Conservation (phyloP, 768 basidiomycete genomes). For the Harrya chromipes region DNA sequence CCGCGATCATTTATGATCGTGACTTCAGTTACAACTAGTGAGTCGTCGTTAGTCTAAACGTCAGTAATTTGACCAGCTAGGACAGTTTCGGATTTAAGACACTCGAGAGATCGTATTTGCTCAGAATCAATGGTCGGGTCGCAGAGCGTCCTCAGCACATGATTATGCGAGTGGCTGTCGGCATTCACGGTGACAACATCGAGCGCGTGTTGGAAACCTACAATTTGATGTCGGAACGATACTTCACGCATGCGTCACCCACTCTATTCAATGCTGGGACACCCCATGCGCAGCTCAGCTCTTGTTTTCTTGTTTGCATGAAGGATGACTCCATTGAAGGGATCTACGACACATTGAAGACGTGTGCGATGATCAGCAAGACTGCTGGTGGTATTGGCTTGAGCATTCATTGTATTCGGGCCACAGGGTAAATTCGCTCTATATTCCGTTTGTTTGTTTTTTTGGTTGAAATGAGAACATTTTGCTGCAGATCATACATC, state of each 20-base stretch:
- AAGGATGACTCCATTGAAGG: slow-evolving; percentile 99
- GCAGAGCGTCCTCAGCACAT: slow-evolving; percentile 98
- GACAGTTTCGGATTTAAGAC: slow-evolving; percentile 98
- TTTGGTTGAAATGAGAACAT: neutral
- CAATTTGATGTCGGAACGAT: slow-evolving; percentile 95
- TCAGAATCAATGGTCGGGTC: slow-evolving; percentile 90
- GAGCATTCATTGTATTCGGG: slow-evolving; percentile 94
- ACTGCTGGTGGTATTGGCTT: slow-evolving; percentile 98
- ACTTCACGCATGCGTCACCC: slow-evolving; percentile 97
- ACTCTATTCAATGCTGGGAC: slow-evolving; percentile 99
- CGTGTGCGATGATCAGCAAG: slow-evolving; percentile 98
- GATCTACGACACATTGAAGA: slow-evolving; percentile 98
- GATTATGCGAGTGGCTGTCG: slow-evolving; percentile 99
- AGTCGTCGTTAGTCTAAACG: slow-evolving; percentile 25
- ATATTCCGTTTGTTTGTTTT: neutral
- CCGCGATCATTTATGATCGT: slow-evolving; percentile 95
- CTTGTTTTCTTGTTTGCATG: slow-evolving; percentile 98
- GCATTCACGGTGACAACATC: slow-evolving; percentile 88
- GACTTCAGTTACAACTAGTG: slow-evolving; percentile 98
- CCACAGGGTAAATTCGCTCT: slow-evolving; percentile 69
- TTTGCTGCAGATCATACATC: slow-evolving; percentile 78
- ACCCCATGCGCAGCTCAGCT: slow-evolving; percentile 90
- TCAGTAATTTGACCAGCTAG: neutral
- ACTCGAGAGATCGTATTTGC: slow-evolving; percentile 94
- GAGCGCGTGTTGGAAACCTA: slow-evolving; percentile 90